Evolutionary conservation across 2,329 filamentous ascomycete species (phyloP), one percentile per base, ranked within the genome.

Genomic region (Scedosporium dehoogii): DNA sequence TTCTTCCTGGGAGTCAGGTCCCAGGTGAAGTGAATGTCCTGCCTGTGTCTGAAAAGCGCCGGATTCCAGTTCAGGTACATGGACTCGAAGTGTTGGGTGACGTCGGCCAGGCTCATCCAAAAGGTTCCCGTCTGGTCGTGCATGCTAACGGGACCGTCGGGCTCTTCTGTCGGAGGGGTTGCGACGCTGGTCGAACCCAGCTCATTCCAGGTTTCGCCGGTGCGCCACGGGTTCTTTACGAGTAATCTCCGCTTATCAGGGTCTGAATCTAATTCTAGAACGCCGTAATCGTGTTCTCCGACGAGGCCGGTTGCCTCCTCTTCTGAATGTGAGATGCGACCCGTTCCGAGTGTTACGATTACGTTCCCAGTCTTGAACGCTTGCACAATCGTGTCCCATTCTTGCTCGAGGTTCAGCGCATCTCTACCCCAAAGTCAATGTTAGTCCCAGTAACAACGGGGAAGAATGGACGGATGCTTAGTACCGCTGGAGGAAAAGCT

Each of bases 1-100:
- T 75, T 79, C 51, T 74, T 72, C 33, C 71, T 72, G 21, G 81
- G 76, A 9, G 83, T 79, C 42, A 85, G 75, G 1, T 87, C 81
- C 94, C 94, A 99, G 2, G 81, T 81, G 70, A 97, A 96, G 74
- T 99, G 94, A 62, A 92, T 85, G 69, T 99, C 92, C 72, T 96
- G 88, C 7, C 92, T 86, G 70, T 89, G 78, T 1, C 79, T 78
- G 74, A 99, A 99, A 0, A 96, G 78, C 0, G 83, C 82, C 0
- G 94, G 92, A 67, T 96, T 97, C 94, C 94, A 99, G 74, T 97
- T 99, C 62, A 99, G 80, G 73, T 97, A 99, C 67, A 99, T 85
- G 18, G 92, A 96, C 72, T 97, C 92, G 66, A 97, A 99, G 70
- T 96, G 87, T 69, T 96, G 92, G 42, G 91, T 83, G 3, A 97